Evolutionary conservation across 495 filamentous ascomycete genomes (phyloP).

Genomic region (Xylaria acuta): DNA sequence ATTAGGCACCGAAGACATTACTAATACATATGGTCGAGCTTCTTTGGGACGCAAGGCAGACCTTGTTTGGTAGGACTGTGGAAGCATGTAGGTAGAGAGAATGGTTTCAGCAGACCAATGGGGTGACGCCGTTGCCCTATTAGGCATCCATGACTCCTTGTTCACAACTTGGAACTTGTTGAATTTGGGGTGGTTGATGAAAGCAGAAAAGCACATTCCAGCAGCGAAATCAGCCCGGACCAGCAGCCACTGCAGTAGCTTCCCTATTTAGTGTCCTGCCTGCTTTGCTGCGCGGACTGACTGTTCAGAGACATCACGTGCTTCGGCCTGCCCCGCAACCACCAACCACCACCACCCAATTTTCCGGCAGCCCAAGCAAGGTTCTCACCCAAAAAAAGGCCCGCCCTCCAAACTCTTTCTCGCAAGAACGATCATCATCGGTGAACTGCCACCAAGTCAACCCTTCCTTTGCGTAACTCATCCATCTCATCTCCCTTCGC

Average conservation of each 20-base stretch:
- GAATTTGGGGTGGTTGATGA: slow-evolving; percentile 11
- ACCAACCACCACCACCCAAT: slow-evolving; percentile 24
- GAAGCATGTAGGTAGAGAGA: not conserved
- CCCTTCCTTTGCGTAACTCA: not conserved
- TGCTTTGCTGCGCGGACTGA: slow-evolving; percentile 1
- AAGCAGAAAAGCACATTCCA: slow-evolving; percentile 20
- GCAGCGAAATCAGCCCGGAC: slow-evolving; percentile 8
- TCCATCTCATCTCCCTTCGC: not conserved
- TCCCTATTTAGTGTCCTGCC: not conserved
- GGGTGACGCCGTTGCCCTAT: not conserved
- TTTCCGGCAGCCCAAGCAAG: slow-evolving; percentile 30
- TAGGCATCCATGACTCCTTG: slow-evolving; percentile 23
- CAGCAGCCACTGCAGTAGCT: not conserved
- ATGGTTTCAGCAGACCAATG: slow-evolving; percentile 2
- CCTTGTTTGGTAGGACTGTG: not conserved
- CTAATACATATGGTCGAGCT: not conserved
- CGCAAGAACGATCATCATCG: slow-evolving; percentile 27
- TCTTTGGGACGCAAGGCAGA: not conserved
- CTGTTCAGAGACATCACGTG: slow-evolving; percentile 25
- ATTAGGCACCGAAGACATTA: slow-evolving; percentile 28
- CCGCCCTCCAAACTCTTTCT: slow-evolving; percentile 31
- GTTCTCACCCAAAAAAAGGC: slow-evolving; percentile 27
- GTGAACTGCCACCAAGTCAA: slow-evolving; percentile 23
- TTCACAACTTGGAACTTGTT: not conserved
- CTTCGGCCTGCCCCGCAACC: slow-evolving; percentile 28